Conservation (phyloP, 2,329 filamentous ascomycete genomes). For the Pyricularia pennisetigena region DNA sequence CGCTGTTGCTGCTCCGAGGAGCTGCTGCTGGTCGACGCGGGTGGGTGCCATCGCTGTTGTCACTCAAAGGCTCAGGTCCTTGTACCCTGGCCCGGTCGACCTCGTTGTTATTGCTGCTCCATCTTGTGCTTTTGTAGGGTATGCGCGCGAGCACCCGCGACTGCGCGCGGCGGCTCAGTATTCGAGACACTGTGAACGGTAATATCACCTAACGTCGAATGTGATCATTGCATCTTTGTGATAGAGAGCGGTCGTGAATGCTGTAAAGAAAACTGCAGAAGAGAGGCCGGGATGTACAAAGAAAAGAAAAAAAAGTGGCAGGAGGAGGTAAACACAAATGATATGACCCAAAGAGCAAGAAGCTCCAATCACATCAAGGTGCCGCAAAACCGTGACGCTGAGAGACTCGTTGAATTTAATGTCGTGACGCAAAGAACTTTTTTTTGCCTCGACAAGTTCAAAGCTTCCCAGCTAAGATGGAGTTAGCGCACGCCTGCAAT, state of each 20-base stretch:
- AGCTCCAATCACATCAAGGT: background rate
- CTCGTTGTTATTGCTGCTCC: constrained; percentile 26
- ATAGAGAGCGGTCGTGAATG: background rate
- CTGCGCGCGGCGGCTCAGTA: constrained; percentile 25
- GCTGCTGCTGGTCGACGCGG: background rate
- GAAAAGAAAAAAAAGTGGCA: too few relatives aligned
- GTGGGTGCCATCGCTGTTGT: background rate
- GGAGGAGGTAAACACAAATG: background rate
- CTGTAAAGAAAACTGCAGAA: background rate
- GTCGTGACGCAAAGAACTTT: background rate
- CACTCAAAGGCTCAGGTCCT: background rate
- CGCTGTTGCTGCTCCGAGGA: background rate
- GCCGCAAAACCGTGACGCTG: too few relatives aligned
- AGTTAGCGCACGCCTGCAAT: background rate
- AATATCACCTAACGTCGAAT: background rate
- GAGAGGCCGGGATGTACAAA: background rate
- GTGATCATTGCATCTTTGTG: background rate
- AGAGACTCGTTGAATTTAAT: background rate
- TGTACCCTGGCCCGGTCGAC: constrained; percentile 29
- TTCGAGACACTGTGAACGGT: constrained; percentile 31
- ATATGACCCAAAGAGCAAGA: background rate
- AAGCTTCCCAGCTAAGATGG: background rate
- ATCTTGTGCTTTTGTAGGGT: constrained; percentile 26
- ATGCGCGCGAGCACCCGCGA: constrained; percentile 32
- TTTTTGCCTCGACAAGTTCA: background rate